Percentiles rank a stretch among this genome's conserved stretches.
These are phyloP conservation scores for Xylaria curta DNA, from an alignment of 495 filamentous ascomycete genomes.

Conservation along the genomic window DNA sequence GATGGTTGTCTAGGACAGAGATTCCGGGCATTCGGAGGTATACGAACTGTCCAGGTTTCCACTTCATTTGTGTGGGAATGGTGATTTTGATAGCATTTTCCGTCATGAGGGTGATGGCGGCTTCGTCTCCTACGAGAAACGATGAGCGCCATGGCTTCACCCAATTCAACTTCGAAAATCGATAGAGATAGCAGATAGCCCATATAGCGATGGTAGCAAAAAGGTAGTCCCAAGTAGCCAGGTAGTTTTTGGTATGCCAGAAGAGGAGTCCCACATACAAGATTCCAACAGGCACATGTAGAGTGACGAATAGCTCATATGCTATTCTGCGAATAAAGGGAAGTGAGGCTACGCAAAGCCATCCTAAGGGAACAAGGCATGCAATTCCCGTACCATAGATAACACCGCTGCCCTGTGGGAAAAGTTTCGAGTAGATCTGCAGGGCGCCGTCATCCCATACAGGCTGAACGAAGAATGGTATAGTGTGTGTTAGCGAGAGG, in stretches of 20 bases:
- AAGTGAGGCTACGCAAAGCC: constrained; percentile 84
- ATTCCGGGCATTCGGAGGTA: constrained; percentile 94
- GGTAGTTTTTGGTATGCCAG: constrained; percentile 94
- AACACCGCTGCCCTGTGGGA: constrained; percentile 65
- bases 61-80: constrained; percentile 88
- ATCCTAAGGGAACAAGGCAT: constrained; percentile 78
- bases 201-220: constrained; percentile 84
- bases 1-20: constrained; percentile 88
- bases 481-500: constrained; percentile 78
- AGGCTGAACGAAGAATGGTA: constrained; percentile 89
- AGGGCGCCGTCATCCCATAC: constrained; percentile 80
- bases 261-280: constrained; percentile 86
- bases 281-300: constrained; percentile 83
- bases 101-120: constrained; percentile 82
- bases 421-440: constrained; percentile 67
- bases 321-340: constrained; percentile 64
- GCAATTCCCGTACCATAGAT: constrained; percentile 90
- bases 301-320: constrained; percentile 83
- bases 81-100: constrained; percentile 94
- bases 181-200: constrained; percentile 66
- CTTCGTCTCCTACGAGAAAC: constrained; percentile 86
- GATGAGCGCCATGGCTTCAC: constrained; percentile 77
- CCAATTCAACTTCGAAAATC: constrained; percentile 86
- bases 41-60: constrained; percentile 93
- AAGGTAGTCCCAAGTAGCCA: constrained; percentile 90